phyloP scores from a whole-genome alignment of 2,329 filamentous ascomycete species.

The Dendrostoma leiphaemia region DNA sequence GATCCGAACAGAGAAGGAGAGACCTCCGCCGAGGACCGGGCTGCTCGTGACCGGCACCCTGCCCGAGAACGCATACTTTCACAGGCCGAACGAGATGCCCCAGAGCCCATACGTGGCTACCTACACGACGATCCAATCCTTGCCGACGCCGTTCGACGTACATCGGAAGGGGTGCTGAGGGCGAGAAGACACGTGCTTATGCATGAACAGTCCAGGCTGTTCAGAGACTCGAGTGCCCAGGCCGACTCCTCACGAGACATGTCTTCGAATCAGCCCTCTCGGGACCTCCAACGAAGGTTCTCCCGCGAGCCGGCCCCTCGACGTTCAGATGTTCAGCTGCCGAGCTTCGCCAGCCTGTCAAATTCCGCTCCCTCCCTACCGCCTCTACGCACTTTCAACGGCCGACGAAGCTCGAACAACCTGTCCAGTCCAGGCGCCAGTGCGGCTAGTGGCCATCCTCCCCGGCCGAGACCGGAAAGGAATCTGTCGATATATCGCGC shows the following conservation, averaged over 20 bases:
- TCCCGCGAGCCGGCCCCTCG: slow-evolving; percentile 32
- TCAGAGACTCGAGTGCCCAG: neutral
- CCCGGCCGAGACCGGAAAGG: slow-evolving; percentile 27
- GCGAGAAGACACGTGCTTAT: slow-evolving; percentile 1
- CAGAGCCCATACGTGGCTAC: neutral
- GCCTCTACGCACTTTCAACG: slow-evolving; percentile 33
- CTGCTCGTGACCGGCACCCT: neutral
- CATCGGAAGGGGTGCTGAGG: neutral
- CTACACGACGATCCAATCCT: neutral
- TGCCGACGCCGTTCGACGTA: neutral
- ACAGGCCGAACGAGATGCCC: neutral
- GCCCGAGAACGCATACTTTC: neutral
- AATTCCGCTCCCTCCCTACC: slow-evolving; percentile 31
- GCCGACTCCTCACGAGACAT: slow-evolving; percentile 26
- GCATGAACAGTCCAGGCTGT: neutral
- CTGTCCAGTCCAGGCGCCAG: slow-evolving; percentile 25
- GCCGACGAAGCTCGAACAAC: slow-evolving; percentile 25
- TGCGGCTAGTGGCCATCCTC: slow-evolving; percentile 20
- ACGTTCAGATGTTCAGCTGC: slow-evolving; percentile 23
- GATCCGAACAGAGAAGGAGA: neutral
- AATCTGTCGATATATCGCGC: slow-evolving; percentile 27
- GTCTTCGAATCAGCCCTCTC: slow-evolving; percentile 32
- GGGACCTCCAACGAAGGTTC: slow-evolving; percentile 34
- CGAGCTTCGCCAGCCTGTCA: slow-evolving; percentile 20
- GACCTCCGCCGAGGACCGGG: neutral